Conservation (phyloP, 164 flowering plant species). For the Stephania yunnanensis region DNA sequence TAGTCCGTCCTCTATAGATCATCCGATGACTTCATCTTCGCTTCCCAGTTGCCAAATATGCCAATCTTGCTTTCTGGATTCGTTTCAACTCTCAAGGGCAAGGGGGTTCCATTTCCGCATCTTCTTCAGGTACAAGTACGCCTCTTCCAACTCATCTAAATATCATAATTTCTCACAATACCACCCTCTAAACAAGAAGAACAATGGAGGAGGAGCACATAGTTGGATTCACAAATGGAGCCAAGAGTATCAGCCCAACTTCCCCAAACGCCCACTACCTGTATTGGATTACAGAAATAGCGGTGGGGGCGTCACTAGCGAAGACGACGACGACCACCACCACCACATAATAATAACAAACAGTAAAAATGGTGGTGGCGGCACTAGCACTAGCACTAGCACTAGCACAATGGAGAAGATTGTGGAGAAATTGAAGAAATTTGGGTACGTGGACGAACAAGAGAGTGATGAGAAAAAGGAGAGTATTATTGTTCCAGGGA, state of each 20-base stretch:
- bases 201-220: conserved; percentile 2
- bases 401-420: conserved; percentile 84
- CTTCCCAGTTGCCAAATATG: conserved; percentile 41
- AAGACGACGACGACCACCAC: conserved; percentile 18
- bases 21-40: conserved; percentile 30
- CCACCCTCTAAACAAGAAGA: conserved; percentile 11
- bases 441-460: conserved; percentile 58
- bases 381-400: conserved; percentile 26
- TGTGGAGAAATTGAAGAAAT: conserved; percentile 75
- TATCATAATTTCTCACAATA: conserved; percentile 13
- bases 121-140: conserved; percentile 42
- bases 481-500: conserved; percentile 37
- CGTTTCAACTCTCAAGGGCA: conserved; percentile 42
- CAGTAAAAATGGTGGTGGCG: not conserved
- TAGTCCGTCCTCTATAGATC: not conserved
- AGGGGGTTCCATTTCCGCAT: conserved; percentile 28
- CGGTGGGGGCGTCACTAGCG: conserved; percentile 24
- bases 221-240: not conserved
- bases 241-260: conserved; percentile 11
- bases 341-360: too few relatives aligned
- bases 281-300: conserved; percentile 37
- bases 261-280: conserved; percentile 36
- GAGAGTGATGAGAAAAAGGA: conserved; percentile 18
- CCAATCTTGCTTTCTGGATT: conserved; percentile 36
- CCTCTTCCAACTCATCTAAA: conserved; percentile 25